These are phyloP conservation scores for Salix suchowensis DNA, from an alignment of 345 rosid genomes.

Conservation along the genomic window DNA sequence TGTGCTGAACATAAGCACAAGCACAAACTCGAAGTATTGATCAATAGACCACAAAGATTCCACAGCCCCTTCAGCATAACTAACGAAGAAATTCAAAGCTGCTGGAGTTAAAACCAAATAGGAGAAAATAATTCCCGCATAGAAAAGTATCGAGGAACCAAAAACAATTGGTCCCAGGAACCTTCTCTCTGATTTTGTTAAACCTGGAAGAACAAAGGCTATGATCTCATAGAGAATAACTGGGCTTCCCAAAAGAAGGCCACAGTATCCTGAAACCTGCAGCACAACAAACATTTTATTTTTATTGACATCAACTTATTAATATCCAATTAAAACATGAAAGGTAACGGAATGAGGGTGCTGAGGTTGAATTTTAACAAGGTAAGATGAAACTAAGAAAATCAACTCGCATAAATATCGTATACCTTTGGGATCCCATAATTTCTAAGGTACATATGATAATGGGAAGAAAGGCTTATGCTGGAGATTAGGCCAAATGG, in stretches of 20 bases:
- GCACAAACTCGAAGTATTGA: constrained; percentile 94
- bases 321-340: background rate
- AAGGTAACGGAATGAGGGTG: background rate
- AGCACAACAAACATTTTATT: constrained; percentile 4
- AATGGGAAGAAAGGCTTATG: background rate
- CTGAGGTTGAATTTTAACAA: background rate
- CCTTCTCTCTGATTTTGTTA: constrained; percentile 84
- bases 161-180: constrained; percentile 89
- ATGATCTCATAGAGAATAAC: constrained; percentile 85
- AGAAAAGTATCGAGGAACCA: constrained; percentile 88
- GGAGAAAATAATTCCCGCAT: constrained; percentile 80
- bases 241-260: constrained; percentile 92
- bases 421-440: background rate
- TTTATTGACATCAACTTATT: background rate
- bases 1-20: constrained; percentile 98
- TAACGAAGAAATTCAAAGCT: constrained; percentile 91
- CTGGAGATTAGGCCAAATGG: background rate
- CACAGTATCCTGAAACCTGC: constrained; percentile 96
- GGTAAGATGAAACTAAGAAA: too few relatives aligned
- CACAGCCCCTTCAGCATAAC: constrained; percentile 91
- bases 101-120: constrained; percentile 87
- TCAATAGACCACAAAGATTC: constrained; percentile 98
- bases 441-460: background rate
- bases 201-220: constrained; percentile 94
- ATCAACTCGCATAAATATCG: too few relatives aligned